Evolutionary conservation across 176 grass and related monocot genomes (phyloP), one percentile per base, ranked within the genome.

Genomic region (Musa schizocarpa): DNA sequence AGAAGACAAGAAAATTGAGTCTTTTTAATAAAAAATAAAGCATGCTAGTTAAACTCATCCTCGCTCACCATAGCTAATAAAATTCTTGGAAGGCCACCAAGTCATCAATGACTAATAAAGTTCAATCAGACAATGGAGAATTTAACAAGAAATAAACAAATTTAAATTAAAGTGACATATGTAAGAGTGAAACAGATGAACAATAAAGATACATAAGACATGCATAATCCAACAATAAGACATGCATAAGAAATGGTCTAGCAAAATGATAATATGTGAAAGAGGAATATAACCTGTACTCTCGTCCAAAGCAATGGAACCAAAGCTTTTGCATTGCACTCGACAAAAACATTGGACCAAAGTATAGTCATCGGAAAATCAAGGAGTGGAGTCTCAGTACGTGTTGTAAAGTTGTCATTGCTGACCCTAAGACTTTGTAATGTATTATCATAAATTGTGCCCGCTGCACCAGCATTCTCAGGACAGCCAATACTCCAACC

Each of bases 221-320:
- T 19, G 11, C 17, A 29, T 43, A 16, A 43, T 24, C 24, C 24
- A 24, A 24, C 24, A 24, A 77, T 50, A 66, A 78, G 13, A 55
- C 21, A 65, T 19, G 11, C 17, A 29, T 43, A 16, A 43, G 24
- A 1, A 16, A 34, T 13, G 14, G 8, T 27, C 17, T 16, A 53
- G n/a, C 19, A 73, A 73, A 80, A 73, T 50, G 50, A 65, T 65
- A 64, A 65, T 54, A 21, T n/a, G 65, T 69, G 13, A 85, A 43
- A 68, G 8, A n/a, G 69, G 22, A 65, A 62, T 76, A 76, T 10
- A 85, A 99, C 95, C 90, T 99, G 95, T 50, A 99, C 90, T 94
- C 95, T 87, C 61, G 90, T 88, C 95, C 95, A 99, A 51, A 99
- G 82, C 78, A 99, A 89, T 53, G 95, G 95, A 84, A 99, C 90